Evolutionary conservation across 78 protist species (phyloP).

Genomic region (Dictyostelium capitatum): DNA sequence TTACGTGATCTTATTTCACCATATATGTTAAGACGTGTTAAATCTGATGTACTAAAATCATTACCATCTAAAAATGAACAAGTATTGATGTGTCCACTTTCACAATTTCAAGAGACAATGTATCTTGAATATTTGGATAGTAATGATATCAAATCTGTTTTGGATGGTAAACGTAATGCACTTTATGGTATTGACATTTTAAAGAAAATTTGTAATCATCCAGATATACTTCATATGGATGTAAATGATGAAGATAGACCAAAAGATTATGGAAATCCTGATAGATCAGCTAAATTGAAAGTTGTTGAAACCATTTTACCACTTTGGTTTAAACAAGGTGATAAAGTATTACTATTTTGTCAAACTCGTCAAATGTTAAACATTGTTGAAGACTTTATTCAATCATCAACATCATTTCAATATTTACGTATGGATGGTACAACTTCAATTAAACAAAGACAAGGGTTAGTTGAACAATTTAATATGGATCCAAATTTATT

Average conservation of each 20-base stretch:
- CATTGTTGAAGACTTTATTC: conserved; percentile 86
- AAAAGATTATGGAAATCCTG: conserved; percentile 62
- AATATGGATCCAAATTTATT: conserved; percentile 82
- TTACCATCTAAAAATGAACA: conserved; percentile 96
- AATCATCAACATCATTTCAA: not conserved
- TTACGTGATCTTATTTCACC: conserved; percentile 94
- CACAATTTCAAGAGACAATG: conserved; percentile 87
- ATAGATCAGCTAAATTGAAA: conserved; percentile 89
- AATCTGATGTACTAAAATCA: conserved; percentile 86
- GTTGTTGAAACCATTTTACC: conserved; percentile 89
- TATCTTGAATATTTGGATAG: conserved; percentile 88
- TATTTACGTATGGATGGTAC: conserved; percentile 97
- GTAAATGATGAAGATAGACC: conserved; percentile 39
- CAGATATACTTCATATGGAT: conserved; percentile 87
- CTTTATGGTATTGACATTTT: conserved; percentile 89
- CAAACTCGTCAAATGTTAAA: conserved; percentile 98
- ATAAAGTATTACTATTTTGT: conserved; percentile 91
- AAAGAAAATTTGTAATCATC: conserved; percentile 98
- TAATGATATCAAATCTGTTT: conserved; percentile 46
- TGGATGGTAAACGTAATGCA: conserved; percentile 64
- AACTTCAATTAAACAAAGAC: conserved; percentile 90
- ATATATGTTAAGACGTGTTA: conserved; percentile 94
- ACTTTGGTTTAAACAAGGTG: conserved; percentile 91
- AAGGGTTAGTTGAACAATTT: conserved; percentile 57
- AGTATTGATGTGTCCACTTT: conserved; percentile 95